phyloP scores from a whole-genome alignment of 768 basidiomycete genomes.

The Suillus weaverae region DNA sequence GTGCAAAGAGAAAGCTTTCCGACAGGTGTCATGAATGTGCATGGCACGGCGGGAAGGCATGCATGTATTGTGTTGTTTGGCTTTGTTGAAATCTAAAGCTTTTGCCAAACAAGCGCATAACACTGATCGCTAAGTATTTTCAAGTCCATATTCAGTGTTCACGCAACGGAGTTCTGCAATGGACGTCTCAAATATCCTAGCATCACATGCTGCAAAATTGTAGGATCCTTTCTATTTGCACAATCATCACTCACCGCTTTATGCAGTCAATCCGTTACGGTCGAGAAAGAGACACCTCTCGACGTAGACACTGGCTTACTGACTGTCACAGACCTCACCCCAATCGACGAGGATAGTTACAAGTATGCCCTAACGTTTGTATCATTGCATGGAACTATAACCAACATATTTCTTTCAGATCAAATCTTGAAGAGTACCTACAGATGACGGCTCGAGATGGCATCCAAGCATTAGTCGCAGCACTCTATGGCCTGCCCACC shows the following conservation, averaged over 20 bases:
- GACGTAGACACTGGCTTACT: conserved; percentile 82
- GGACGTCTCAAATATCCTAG: conserved; percentile 83
- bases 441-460: conserved; percentile 77
- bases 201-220: conserved; percentile 72
- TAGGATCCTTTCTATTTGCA: conserved; percentile 34
- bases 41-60: neutral
- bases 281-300: conserved; percentile 79
- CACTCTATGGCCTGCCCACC: conserved; percentile 83
- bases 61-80: conserved; percentile 17
- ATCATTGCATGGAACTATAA: neutral
- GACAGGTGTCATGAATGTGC: neutral
- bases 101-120: conserved; percentile 12
- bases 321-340: conserved; percentile 84
- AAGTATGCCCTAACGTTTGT: conserved; percentile 44
- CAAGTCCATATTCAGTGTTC: neutral
- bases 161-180: conserved; percentile 36
- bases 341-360: conserved; percentile 84
- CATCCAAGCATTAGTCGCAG: conserved; percentile 74
- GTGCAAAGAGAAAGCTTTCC: neutral
- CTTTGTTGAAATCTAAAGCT: conserved; percentile 22
- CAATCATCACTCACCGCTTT: conserved; percentile 1
- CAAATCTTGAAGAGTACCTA: conserved; percentile 80
- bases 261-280: conserved; percentile 60
- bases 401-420: conserved; percentile 39
- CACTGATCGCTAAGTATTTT: neutral